A percentile compares a stretch with the other conserved stretches of the same genome.
These are phyloP conservation scores for Sporobolomyces phaffii DNA, from an alignment of 768 basidiomycete genomes.

Conservation along the genomic window DNA sequence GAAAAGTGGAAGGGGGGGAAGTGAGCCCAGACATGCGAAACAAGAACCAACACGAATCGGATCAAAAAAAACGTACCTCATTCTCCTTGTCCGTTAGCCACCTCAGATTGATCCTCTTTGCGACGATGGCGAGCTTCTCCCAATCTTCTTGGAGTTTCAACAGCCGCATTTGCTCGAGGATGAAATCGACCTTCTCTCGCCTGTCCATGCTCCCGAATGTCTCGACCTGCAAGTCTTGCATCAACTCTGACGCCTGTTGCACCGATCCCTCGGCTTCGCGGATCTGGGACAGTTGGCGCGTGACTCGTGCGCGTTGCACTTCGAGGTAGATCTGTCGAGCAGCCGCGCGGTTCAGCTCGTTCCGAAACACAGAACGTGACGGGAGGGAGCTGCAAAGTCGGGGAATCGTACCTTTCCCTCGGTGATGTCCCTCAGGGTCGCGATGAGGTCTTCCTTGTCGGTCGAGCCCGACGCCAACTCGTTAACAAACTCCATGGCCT, in stretches of 20 bases:
- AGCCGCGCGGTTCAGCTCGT: too few species aligned
- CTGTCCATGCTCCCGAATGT: conserved; percentile 99
- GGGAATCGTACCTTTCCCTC: conserved; percentile 99
- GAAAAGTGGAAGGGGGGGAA: not conserved
- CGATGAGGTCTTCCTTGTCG: conserved; percentile 78
- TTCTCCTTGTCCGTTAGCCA: conserved; percentile 84
- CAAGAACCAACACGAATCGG: too few species aligned
- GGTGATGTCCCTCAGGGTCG: conserved; percentile 81
- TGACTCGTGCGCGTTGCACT: conserved; percentile 89
- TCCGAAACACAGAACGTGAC: too few species aligned
- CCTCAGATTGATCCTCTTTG: conserved; percentile 85
- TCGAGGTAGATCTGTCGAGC: conserved; percentile 82
- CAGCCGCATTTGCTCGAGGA: conserved; percentile 93
- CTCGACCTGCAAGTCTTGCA: conserved; percentile 94
- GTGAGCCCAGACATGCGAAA: too few species aligned
- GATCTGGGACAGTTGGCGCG: conserved; percentile 73
- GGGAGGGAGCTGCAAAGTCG: too few species aligned
- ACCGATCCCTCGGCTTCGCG: conserved; percentile 65
- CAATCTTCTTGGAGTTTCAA: conserved; percentile 69
- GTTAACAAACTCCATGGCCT: conserved; percentile 71
- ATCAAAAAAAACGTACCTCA: conserved; percentile 57
- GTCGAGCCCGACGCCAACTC: conserved; percentile 59
- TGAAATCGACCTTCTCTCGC: conserved; percentile 95
- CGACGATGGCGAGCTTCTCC: conserved; percentile 84
- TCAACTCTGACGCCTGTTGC: conserved; percentile 71